Base-by-base conservation (phyloP, 2,329 filamentous ascomycete genomes). In the Polychaeton citri region DNA sequence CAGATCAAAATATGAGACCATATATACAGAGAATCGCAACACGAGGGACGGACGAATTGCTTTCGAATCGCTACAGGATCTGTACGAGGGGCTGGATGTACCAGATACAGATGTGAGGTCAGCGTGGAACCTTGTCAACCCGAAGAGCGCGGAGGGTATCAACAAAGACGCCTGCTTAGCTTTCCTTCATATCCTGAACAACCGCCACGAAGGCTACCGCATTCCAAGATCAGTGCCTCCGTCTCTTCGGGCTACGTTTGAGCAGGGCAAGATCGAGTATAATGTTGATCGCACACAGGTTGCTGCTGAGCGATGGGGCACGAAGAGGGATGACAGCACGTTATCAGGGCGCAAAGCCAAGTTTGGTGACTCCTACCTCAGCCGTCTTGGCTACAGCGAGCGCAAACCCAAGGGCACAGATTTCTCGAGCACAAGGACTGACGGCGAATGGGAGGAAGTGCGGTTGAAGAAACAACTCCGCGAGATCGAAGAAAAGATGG, bases 71-170 rank as follows among this genome's bases (percentile, higher is more conserved):
- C 72, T 96, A 35, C 72, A 83, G 51, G 80, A 83, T 37, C 74
- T 96, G 19, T 98, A 96, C 67, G 76, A 83, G 39, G 81, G 79
- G 30, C 75, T 83, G 48, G 80, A 76, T 42, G 76, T 81, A 12
- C 76, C 76, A 1, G 76, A 81, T 53, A 78, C 74, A 35, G 88
- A 96, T 56, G 71, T 95, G 45, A 77, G 85, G 48, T 90, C 81
- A 13, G 88, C 87, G 6, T 96, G 90, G 88, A 98, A 96, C 62
- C 74, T 98, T 13, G 82, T 96, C 52, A 98, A 98, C 65, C 90
- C 88, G 5, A 87, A 82, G 19, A 85, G 84, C 37, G 71, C 73
- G 17, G 69, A 78, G 19, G 76, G 78, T 34, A 90, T 98, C 58
- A 88, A 86, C 60, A 96, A 96, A 65, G 88, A 98, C 60, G 88